Evolutionary conservation across 371 early-diverging fungal species (phyloP).

Genomic region (Mucor lusitanicus): DNA sequence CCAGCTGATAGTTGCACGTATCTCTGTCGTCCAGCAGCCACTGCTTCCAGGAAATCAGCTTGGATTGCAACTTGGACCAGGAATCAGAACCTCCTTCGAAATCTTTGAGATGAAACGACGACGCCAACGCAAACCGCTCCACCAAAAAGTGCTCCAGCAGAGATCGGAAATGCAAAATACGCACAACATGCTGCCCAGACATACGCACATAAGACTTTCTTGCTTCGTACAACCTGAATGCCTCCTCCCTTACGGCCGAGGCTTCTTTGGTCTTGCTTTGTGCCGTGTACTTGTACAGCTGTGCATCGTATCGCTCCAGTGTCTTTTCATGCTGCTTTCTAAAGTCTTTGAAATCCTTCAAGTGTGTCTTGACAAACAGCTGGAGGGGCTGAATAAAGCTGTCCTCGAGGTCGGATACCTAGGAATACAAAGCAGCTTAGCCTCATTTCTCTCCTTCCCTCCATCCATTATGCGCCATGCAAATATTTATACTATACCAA

Average conservation of each 20-base stretch:
- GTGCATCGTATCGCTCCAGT: constrained; percentile 67
- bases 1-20: constrained; percentile 44
- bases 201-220: constrained; percentile 65
- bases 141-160: constrained; percentile 43
- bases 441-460: constrained; percentile 12
- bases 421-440: constrained; percentile 23
- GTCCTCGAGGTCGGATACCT: constrained; percentile 63
- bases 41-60: constrained; percentile 40
- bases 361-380: constrained; percentile 61
- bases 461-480: constrained; percentile 30
- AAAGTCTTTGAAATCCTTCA: constrained; percentile 66
- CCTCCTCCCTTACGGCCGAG: constrained; percentile 69
- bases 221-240: constrained; percentile 65
- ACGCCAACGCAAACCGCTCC: constrained; percentile 40
- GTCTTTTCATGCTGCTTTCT: constrained; percentile 61
- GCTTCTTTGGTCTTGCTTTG: constrained; percentile 70
- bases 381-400: constrained; percentile 62
- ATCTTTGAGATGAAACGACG: constrained; percentile 39
- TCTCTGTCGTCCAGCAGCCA: constrained; percentile 46
- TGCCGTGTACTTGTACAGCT: constrained; percentile 56
- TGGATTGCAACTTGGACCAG: constrained; percentile 39
- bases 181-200: constrained; percentile 48
- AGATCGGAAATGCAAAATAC: constrained; percentile 46
- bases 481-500: constrained; percentile 39
- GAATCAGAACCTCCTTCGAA: constrained; percentile 37